These are phyloP conservation scores for Drechslerella dactyloides DNA, from an alignment of 2,329 filamentous ascomycete genomes.

Conservation along the genomic window DNA sequence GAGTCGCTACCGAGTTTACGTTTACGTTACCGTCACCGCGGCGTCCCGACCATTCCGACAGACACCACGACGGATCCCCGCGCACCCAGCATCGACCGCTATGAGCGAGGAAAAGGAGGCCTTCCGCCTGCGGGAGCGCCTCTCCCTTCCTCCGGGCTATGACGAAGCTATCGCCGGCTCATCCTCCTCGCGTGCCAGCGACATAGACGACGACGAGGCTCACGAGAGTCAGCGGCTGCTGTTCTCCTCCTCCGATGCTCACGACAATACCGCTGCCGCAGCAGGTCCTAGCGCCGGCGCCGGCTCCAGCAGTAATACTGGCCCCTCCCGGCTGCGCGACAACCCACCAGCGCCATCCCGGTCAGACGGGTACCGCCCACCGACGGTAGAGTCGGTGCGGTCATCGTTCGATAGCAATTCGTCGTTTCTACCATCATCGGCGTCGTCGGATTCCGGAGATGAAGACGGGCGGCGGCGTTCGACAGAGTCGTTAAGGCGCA, in stretches of 20 bases:
- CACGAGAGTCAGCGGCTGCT: constrained; percentile 44
- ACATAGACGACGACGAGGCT: constrained; percentile 47
- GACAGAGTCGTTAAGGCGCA: constrained; percentile 63
- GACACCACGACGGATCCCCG: constrained; percentile 8
- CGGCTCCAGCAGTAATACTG: constrained; percentile 5
- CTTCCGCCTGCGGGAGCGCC: constrained; percentile 49
- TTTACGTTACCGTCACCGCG: background rate
- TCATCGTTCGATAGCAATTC: constrained; percentile 59
- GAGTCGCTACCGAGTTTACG: no score
- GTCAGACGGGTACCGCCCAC: constrained; percentile 55
- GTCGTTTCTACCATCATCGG: constrained; percentile 64
- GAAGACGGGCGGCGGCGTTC: constrained; percentile 59
- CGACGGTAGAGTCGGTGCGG: constrained; percentile 42
- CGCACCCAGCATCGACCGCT: constrained; percentile 5
- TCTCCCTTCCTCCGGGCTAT: constrained; percentile 47
- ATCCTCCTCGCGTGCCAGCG: constrained; percentile 31
- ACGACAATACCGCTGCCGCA: constrained; percentile 10
- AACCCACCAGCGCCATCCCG: constrained; percentile 63
- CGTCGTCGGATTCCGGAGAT: constrained; percentile 19
- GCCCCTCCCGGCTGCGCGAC: constrained; percentile 27
- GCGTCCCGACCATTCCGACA: background rate
- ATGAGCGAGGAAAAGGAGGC: constrained; percentile 52
- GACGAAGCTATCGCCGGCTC: constrained; percentile 47
- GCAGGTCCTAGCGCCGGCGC: constrained; percentile 15
- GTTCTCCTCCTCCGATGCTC: constrained; percentile 37